Base-by-base conservation (phyloP, 106 monocot species). In the Amphibolis antarctica region DNA sequence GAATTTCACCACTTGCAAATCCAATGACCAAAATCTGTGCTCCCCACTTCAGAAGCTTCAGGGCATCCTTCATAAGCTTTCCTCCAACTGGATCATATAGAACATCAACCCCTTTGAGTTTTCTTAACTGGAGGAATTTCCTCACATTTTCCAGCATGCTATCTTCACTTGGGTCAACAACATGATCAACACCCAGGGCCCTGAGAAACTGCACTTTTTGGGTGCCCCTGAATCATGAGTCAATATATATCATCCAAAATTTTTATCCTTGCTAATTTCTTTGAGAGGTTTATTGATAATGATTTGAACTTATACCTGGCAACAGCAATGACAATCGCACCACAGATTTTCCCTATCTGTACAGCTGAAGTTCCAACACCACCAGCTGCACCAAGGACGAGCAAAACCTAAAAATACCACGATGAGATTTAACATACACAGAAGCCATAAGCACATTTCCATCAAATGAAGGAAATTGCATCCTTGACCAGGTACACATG, bases 311-410 rank as follows among this genome's bases (percentile, higher is more conserved):
- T 1, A 19, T 74, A 98, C 98, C 98, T 98, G 64, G 85, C 98
- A 76, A 85, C 87, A 67, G 91, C 90, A 66, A 98, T 85, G 53
- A 98, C 90, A 28, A 81, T 77, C 66, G 98, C 98, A 59, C 98
- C 98, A 70, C 87, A 88, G 56, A 81, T 77, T 76, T 98, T 98
- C 53, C 91, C 98, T 66, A 98, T 98, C 68, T 98, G 98, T 23
- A 98, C 81, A 60, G 98, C 98, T 21, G 98, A 87, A 63, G 88
- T 60, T 18, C 98, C 98, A 55, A 91, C 98, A 70, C 98, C 98
- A 30, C 98, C 98, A 75, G 98, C 98, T 64, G 91, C 98, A 83
- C 91, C 90, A 71, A 98, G 98, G 70, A 98, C 82, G 71, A 98
- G 98, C 44, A 98, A 71, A 6, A 96, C 96, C 96, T 96, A 72